Evolutionary conservation across 176 grass and related monocot genomes (phyloP), one percentile per base, ranked within the genome.

Genomic region (Eleusine coracana): DNA sequence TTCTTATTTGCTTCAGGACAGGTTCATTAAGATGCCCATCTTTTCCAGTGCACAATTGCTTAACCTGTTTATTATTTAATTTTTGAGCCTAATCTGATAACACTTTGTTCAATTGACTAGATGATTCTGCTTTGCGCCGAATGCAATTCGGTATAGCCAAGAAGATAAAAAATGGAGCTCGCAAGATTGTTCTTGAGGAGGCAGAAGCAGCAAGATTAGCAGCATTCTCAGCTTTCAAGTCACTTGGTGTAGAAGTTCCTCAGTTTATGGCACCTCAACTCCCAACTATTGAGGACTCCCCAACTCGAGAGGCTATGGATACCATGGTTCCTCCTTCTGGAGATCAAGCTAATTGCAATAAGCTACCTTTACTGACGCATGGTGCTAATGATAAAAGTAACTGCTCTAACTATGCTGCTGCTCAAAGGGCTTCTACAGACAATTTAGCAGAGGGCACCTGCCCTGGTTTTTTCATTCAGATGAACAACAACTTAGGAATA

Each of bases 81-180:
- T 77, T 59, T 66, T 66, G 50, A 82, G 20, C 44, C 66, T 83
- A 75, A 39, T 79, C 49, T 89, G 14, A 82, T 86, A 27, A 5
- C 6, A 72, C 71, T 84, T 16, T 59, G 10, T 77, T 77, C 37
- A 58, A 65, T 82, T 52, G 12, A 82, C 29, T 75, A 94, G 92
- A 86, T 89, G 85, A 85, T 77, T 81, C 69, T 78, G 83, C 86
- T 46, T 86, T 89, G 60, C 88, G 45, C 39, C 88, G 79, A 71
- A 78, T 95, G 95, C 95, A 88, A 82, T 87, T 98, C 40, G 95
- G 92, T 68, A 80, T 98, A 84, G 88, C 92, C 14, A 98, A 95
- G 82, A 98, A 98, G 89, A 95, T 98, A 83, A 98, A 98, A 85
- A 98, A 89, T 84, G 88, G 88, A 65, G 95, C 95, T 77, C 88